phyloP scores from a whole-genome alignment of 108 stramenopile species.

The Schizochytrium sp. region DNA sequence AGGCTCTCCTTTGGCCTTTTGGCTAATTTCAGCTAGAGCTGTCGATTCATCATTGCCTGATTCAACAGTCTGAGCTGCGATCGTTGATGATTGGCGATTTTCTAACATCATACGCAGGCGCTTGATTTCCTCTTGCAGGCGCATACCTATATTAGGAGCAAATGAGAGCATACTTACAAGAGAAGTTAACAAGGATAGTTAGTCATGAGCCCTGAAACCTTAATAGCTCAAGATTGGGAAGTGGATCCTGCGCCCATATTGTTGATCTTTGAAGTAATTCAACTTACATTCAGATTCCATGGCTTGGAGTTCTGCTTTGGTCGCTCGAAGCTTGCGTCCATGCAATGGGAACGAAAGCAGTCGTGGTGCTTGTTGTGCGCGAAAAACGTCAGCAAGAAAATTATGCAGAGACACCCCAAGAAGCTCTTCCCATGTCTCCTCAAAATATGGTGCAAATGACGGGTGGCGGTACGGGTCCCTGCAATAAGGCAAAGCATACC shows the following conservation, averaged over 20 bases:
- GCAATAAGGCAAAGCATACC: conserved; percentile 52
- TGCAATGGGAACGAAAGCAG: conserved; percentile 41
- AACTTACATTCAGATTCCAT: conserved; percentile 40
- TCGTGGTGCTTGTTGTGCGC: neutral
- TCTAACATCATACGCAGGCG: conserved; percentile 10
- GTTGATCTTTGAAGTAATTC: neutral
- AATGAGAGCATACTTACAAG: neutral
- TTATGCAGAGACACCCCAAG: neutral
- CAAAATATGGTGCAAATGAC: conserved; percentile 17
- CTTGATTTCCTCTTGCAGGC: neutral
- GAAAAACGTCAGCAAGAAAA: conserved; percentile 19
- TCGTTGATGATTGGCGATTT: neutral
- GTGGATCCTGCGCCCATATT: neutral
- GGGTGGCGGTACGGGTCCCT: neutral
- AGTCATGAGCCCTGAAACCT: neutral
- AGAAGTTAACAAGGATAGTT: neutral
- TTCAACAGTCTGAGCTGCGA: neutral
- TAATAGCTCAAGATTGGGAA: neutral
- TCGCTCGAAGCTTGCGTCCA: neutral
- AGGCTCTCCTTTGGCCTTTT: neutral
- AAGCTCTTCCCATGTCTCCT: neutral
- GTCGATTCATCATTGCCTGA: neutral
- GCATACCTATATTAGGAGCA: neutral
- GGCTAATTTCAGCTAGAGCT: neutral
- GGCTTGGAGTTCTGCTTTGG: neutral